These are phyloP conservation scores for Cystofilobasidium capitatum DNA, from an alignment of 768 basidiomycete species.

Conservation along the genomic window DNA sequence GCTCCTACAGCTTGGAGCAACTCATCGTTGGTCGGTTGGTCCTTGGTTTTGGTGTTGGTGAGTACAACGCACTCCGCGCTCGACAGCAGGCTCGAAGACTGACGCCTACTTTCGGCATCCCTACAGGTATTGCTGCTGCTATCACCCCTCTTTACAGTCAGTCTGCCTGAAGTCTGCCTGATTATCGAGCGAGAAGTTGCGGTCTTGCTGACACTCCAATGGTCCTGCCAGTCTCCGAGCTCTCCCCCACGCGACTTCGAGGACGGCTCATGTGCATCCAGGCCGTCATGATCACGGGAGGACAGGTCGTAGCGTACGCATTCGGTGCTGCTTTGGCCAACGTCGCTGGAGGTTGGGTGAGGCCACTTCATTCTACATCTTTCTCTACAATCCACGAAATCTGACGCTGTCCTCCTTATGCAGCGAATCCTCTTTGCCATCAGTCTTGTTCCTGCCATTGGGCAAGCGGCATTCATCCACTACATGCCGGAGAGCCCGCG, in stretches of 20 bases:
- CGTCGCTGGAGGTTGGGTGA: no score
- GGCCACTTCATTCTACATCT: no score
- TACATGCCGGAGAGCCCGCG: constrained; percentile 1
- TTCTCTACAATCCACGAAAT: no score
- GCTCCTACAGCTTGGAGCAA: neutral
- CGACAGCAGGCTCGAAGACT: no score
- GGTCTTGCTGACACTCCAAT: no score
- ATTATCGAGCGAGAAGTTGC: no score
- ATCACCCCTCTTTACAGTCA: neutral
- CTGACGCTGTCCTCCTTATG: neutral
- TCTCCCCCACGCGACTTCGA: neutral
- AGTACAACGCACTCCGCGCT: no score
- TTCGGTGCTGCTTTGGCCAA: no score
- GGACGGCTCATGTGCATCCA: neutral
- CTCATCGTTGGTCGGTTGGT: neutral
- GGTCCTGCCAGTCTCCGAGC: no score
- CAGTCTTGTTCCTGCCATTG: neutral
- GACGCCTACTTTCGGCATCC: neutral
- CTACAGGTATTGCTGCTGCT: neutral
- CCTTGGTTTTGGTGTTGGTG: neutral
- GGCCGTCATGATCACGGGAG: neutral
- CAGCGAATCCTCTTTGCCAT: neutral
- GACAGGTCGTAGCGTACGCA: no score
- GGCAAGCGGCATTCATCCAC: neutral
- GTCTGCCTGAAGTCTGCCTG: no score